Conservation (phyloP, 129 eudicot genomes). For the Erigeron canadensis region DNA sequence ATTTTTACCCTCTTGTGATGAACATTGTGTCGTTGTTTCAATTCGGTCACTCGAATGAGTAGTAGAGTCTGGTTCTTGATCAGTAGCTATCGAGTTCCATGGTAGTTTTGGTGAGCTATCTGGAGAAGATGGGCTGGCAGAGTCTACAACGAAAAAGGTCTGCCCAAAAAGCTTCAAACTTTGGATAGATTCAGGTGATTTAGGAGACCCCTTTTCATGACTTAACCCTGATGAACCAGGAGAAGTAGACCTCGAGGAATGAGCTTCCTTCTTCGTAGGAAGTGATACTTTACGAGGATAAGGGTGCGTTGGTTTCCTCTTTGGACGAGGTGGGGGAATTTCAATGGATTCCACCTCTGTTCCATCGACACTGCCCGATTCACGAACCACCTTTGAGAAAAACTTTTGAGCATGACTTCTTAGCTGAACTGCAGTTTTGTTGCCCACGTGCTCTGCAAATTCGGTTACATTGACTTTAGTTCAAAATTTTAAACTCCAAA, state of each 20-base stretch:
- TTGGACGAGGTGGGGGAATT: slow-evolving; percentile 88
- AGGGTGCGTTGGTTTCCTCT: slow-evolving; percentile 79
- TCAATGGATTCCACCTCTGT: slow-evolving; percentile 44
- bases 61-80: slow-evolving; percentile 6
- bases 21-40: slow-evolving; percentile 26
- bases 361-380: slow-evolving; percentile 40
- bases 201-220: slow-evolving; percentile 53
- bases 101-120: slow-evolving; percentile 7
- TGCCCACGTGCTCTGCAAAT: slow-evolving; percentile 72
- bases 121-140: slow-evolving; percentile 29
- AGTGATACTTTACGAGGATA: slow-evolving; percentile 65
- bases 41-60: background rate
- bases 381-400: slow-evolving; percentile 76
- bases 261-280: slow-evolving; percentile 24
- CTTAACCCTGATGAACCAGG: slow-evolving; percentile 14
- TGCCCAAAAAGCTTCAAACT: slow-evolving; percentile 68
- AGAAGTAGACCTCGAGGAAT: slow-evolving; percentile 27
- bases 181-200: slow-evolving; percentile 30
- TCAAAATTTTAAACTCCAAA: background rate
- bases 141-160: slow-evolving; percentile 43
- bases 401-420: slow-evolving; percentile 93
- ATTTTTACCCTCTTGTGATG: slow-evolving; percentile 16
- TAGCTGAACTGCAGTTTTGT: slow-evolving; percentile 82
- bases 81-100: slow-evolving; percentile 16
- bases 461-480: background rate